A percentile compares a stretch with the other conserved stretches of the same genome.
Conservation (phyloP, 108 stramenopile species). For the Pinguiococcus pyrenoidosus region DNA sequence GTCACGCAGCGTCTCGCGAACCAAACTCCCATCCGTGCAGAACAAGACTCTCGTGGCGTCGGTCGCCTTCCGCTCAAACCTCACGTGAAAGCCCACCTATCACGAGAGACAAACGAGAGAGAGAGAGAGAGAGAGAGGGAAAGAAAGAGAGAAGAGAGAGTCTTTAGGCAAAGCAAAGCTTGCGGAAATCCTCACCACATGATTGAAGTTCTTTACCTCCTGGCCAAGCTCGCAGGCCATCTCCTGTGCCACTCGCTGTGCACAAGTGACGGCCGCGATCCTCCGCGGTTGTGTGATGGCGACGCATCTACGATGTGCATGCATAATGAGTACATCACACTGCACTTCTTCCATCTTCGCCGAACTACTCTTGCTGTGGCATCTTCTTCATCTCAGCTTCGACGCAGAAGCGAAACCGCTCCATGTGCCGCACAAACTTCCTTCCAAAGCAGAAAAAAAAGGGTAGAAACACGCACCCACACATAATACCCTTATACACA, state of each 20-base stretch:
- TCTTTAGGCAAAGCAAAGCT: too few species aligned
- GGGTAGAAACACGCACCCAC: too few species aligned
- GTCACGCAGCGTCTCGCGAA: slow-evolving; percentile 72
- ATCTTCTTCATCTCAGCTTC: background rate
- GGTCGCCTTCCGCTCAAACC: too few species aligned
- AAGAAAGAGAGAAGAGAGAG: slow-evolving; percentile 7
- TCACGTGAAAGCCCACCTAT: too few species aligned
- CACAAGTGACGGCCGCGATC: slow-evolving; percentile 70
- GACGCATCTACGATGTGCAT: too few species aligned
- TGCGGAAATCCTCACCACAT: too few species aligned
- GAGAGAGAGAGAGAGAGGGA: slow-evolving; percentile 24
- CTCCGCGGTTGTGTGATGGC: slow-evolving; percentile 78
- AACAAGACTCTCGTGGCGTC: too few species aligned
- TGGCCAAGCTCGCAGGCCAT: slow-evolving; percentile 22
- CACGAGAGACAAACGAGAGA: slow-evolving; percentile 66
- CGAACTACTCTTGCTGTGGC: background rate
- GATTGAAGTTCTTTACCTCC: too few species aligned
- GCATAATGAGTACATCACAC: too few species aligned
- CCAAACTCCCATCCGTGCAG: slow-evolving; percentile 53
- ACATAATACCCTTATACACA: too few species aligned
- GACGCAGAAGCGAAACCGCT: background rate
- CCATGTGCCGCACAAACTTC: background rate
- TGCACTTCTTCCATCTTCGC: background rate
- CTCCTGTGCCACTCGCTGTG: slow-evolving; percentile 61
- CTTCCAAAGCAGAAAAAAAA: too few species aligned